Base-by-base conservation (phyloP, 2,329 filamentous ascomycete genomes). In the Aureobasidium sp. region DNA sequence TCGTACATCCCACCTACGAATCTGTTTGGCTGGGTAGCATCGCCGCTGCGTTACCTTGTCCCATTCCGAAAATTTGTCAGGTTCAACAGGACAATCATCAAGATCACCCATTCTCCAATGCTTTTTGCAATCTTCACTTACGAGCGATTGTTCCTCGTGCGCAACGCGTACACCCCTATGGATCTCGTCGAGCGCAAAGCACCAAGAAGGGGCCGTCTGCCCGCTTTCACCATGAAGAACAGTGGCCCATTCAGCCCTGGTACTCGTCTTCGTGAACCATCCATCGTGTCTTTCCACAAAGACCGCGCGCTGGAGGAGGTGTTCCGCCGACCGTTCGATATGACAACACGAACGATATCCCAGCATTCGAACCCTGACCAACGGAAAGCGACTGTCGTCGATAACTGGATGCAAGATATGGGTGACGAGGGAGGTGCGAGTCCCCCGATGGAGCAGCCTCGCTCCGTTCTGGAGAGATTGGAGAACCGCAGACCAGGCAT, bases 1-100 rank as follows among this genome's bases (percentile, higher is more conserved):
- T 95, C 91, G 3, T 97, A 97, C 71, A 84, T 97, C 64, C 89
- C 93, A 1, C 93, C 93, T 0, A 88, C 89, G 15, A 97, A 97
- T 71, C 88, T 97, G 32, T 83, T 97, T 65, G 92, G 90, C 1
- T 97, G 92, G 93, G 71, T 93, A 0, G 78, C 96, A 32, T 91
- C 91, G 69, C 93, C 93, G 0, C 73, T 95, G 48, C 84, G 92
- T 65, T 96, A 88, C 71, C 78, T 86, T 68, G 86, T 97, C 77
- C 86, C 91, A 0, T 86, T 97, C 67, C 84, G 84, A 44, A 83
- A 86, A 53, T 97, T 94, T 69, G 87, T 97, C 65, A 87, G 85
- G 70, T 77, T 96, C 65, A 97, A 97, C 72, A 85, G 93, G n/a
- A 88, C 85, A 0, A 85, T 95, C 63, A 97, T 97, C 78, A 97